Conservation (phyloP, 768 basidiomycete species). For the Fibroporia radiculosa region DNA sequence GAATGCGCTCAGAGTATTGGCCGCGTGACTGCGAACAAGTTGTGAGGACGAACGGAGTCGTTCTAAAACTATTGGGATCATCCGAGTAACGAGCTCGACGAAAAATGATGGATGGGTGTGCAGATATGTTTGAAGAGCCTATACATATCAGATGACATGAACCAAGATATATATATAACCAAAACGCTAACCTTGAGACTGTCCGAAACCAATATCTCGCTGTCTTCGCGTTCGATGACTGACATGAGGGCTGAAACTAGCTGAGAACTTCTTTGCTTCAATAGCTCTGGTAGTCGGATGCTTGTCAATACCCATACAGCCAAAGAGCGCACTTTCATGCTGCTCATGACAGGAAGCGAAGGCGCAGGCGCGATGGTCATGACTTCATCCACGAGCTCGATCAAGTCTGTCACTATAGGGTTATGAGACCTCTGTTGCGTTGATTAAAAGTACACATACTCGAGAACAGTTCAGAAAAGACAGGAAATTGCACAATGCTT, state of each 20-base stretch:
- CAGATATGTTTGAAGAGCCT: slow-evolving; percentile 2
- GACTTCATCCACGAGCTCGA: slow-evolving; percentile 35
- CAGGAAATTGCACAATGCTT: slow-evolving; percentile 40
- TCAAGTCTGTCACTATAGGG: slow-evolving; percentile 35
- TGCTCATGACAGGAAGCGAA: slow-evolving; percentile 29
- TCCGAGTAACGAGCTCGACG: neutral
- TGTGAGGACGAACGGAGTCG: neutral
- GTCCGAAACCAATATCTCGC: neutral
- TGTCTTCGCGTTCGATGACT: slow-evolving; percentile 22
- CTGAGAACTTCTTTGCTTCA: slow-evolving; percentile 24
- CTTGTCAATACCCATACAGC: slow-evolving; percentile 42
- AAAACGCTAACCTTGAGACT: neutral
- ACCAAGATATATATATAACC: neutral
- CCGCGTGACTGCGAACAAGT: neutral
- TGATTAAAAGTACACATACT: slow-evolving; percentile 29
- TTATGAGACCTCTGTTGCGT: neutral
- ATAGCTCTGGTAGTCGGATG: slow-evolving; percentile 40
- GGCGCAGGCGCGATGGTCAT: slow-evolving; percentile 33
- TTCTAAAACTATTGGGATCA: slow-evolving; percentile 1
- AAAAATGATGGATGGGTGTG: slow-evolving; percentile 1
- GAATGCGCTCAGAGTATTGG: neutral
- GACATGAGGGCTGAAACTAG: slow-evolving; percentile 30
- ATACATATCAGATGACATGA: neutral
- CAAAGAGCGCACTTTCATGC: slow-evolving; percentile 38
- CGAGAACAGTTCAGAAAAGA: slow-evolving; percentile 38